phyloP scores from a whole-genome alignment of 2,329 filamentous ascomycete genomes.

The Coniochaeta prunicola region DNA sequence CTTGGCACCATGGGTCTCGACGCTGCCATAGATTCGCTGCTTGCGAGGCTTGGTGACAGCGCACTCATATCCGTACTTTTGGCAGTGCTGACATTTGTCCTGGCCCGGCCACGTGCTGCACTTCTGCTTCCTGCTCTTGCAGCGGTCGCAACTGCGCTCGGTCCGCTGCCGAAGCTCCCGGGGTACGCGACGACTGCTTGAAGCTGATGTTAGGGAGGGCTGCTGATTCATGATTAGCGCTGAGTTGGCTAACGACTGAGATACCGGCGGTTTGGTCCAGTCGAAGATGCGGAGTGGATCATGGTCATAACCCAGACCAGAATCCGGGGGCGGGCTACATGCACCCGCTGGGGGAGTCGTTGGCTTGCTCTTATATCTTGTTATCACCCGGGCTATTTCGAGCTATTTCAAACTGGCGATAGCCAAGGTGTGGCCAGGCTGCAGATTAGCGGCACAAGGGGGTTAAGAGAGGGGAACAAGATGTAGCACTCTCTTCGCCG shows the following conservation, averaged over 20 bases:
- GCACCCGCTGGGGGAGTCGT: background rate
- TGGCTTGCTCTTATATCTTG: background rate
- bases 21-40: conserved; percentile 33
- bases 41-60: conserved; percentile 35
- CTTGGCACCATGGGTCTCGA: conserved; percentile 30
- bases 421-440: background rate
- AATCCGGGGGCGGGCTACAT: background rate
- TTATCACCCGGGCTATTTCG: background rate
- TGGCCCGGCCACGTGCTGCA: conserved; percentile 30
- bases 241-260: background rate
- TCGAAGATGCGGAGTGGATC: background rate
- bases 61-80: conserved; percentile 30
- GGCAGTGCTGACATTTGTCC: conserved; percentile 32
- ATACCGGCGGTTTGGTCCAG: background rate
- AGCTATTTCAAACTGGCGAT: background rate
- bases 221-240: background rate
- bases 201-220: background rate
- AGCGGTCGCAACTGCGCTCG: conserved; percentile 36
- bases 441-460: background rate
- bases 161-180: conserved; percentile 35
- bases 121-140: conserved; percentile 38
- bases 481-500: background rate
- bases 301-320: background rate
- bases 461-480: background rate
- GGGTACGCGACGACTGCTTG: conserved; percentile 25